These are phyloP conservation scores for Escovopsis weberi DNA, from an alignment of 2,329 filamentous ascomycete genomes.

Conservation along the genomic window DNA sequence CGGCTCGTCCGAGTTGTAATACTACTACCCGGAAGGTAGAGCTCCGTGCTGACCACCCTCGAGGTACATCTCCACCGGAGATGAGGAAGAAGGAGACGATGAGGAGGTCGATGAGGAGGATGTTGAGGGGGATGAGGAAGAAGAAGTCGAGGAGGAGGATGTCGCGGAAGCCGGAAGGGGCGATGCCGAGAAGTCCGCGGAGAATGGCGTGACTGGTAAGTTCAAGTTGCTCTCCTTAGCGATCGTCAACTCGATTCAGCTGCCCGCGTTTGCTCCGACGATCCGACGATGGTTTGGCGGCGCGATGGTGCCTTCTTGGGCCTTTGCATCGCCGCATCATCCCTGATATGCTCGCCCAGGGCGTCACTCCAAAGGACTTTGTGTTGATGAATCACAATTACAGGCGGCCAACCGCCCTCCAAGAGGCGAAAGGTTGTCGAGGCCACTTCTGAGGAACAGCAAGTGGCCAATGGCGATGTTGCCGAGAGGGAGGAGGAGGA, in stretches of 20 bases:
- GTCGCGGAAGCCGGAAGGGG: slow-evolving; percentile 16
- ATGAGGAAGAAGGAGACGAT: slow-evolving; percentile 26
- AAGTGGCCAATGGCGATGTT: slow-evolving; percentile 20
- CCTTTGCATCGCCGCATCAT: too few species aligned
- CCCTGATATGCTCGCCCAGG: too few species aligned
- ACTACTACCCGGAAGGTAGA: neutral
- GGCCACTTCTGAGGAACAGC: slow-evolving; percentile 15
- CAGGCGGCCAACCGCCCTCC: slow-evolving; percentile 27
- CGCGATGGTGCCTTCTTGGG: too few species aligned
- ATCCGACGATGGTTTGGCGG: too few species aligned
- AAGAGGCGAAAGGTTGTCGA: slow-evolving; percentile 36
- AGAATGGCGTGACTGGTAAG: slow-evolving; percentile 24
- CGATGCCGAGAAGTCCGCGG: slow-evolving; percentile 8
- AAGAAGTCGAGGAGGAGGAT: slow-evolving; percentile 21
- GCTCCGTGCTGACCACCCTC: neutral
- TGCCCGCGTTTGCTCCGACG: too few species aligned
- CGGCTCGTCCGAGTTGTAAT: neutral
- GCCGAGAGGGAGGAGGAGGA: slow-evolving; percentile 20
- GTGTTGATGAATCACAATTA: too few species aligned
- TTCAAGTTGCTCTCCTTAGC: too few species aligned
- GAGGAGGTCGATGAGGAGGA: slow-evolving; percentile 27
- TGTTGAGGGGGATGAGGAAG: slow-evolving; percentile 14
- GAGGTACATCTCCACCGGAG: slow-evolving; percentile 23
- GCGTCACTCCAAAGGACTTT: too few species aligned
- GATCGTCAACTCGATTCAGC: too few species aligned